Base-by-base conservation (phyloP, 2,329 filamentous ascomycete genomes). In the Atkinsonella texensis region DNA sequence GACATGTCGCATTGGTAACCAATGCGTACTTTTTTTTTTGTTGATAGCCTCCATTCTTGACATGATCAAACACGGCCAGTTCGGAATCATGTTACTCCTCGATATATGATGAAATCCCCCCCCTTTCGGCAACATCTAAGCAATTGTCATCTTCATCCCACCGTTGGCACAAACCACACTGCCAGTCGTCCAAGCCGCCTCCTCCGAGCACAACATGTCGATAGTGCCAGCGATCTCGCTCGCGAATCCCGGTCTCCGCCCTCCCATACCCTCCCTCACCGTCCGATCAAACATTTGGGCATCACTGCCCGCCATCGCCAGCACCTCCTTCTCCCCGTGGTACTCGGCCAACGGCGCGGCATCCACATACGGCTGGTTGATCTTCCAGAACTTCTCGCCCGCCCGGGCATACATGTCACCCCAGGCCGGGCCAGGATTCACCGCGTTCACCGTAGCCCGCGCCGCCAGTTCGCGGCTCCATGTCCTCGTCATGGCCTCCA, bases 81-180 rank as follows among this genome's bases (percentile, higher is more conserved):
- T 28, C 7, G 4, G 28, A 28, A 28, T 28, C 5, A 8, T 28
- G 4, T 28, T 28, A 28, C 28, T 4, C 28, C 7, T 28, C 28
- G 28, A 28, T 8, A 1, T 4, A 28, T 3, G 28, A 28, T 28
- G 28, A 28, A 28, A 23, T 5, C 5, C 20, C 15, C 35, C 9
- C 12, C 4, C 11, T 15, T 4, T 4, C 20, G 20, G 47, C 11
- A 42, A 42, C 13, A 32, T 33, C 40, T 48, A 68, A 13, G 65
- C 64, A 54, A 65, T 65, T 18, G 62, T 64, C 65, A 69, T 69
- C 58, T 63, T 67, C 65, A 69, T 69, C 10, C 70, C 69, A 3
- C 84, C 84, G 59, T 87, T 87, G 13, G 83, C 83, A 65, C 80
- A 85, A n/a, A 87, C 74, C 33, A 86, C 77, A 60, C 79, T 83